Conservation (phyloP, 169 alveolate genomes). For the Cryptosporidium parvum region DNA sequence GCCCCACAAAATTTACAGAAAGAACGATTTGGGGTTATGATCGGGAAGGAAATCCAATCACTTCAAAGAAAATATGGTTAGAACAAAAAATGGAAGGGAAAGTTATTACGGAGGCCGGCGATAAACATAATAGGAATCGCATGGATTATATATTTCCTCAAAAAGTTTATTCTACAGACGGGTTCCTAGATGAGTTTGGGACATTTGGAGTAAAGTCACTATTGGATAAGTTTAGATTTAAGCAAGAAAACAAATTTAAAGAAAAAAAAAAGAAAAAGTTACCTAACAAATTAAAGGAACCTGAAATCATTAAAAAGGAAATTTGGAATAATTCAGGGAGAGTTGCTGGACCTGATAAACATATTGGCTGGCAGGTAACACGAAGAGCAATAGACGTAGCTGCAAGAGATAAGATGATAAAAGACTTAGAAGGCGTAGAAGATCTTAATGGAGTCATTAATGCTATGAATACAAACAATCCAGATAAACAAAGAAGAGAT, state of each 20-base stretch:
- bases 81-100: slow-evolving; percentile 5
- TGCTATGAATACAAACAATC: background rate
- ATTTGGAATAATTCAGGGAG: background rate
- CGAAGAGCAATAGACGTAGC: slow-evolving; percentile 27
- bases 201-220: slow-evolving; percentile 35
- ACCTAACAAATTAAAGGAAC: slow-evolving; percentile 20
- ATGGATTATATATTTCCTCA: slow-evolving; percentile 45
- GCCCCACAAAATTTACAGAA: slow-evolving; percentile 34
- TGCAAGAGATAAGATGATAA: slow-evolving; percentile 2
- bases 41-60: slow-evolving; percentile 52
- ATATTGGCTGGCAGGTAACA: slow-evolving; percentile 26
- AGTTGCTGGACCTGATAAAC: slow-evolving; percentile 25
- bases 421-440: slow-evolving; percentile 51
- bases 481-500: slow-evolving; percentile 38
- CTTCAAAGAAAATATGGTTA: slow-evolving; percentile 39
- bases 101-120: background rate
- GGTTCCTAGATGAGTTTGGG: slow-evolving; percentile 50
- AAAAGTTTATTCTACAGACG: slow-evolving; percentile 32
- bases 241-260: slow-evolving; percentile 2
- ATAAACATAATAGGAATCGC: background rate
- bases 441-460: slow-evolving; percentile 48
- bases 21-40: slow-evolving; percentile 66
- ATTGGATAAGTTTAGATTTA: slow-evolving; percentile 35
- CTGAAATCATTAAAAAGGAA: slow-evolving; percentile 16
- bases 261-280: slow-evolving; percentile 21